Conservation (phyloP, 257 asterid species). For the Apocynum venetum region DNA sequence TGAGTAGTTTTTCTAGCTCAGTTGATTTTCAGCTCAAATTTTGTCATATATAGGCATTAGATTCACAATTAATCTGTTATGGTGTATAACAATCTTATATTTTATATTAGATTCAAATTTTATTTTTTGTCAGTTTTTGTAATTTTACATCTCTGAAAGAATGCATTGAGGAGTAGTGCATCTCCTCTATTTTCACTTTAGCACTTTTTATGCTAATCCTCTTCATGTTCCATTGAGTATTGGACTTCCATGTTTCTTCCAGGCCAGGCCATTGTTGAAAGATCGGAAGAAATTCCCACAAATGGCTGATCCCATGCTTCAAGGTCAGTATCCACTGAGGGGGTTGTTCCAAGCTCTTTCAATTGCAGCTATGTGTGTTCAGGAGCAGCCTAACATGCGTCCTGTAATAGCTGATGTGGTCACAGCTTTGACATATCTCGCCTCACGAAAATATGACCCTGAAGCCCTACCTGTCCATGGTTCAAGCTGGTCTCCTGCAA, state of each 20-base stretch:
- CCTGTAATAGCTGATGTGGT: slow-evolving; percentile 87
- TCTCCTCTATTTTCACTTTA: not conserved
- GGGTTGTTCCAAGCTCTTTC: slow-evolving; percentile 85
- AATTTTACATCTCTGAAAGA: not conserved
- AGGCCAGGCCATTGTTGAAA: slow-evolving; percentile 90
- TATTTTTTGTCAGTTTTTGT: too few relatives aligned
- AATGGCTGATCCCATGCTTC: slow-evolving; percentile 79
- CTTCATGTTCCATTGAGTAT: not conserved
- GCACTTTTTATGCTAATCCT: not conserved
- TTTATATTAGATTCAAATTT: too few relatives aligned
- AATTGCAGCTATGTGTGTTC: slow-evolving; percentile 88
- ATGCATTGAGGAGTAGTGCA: not conserved
- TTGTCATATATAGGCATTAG: not conserved
- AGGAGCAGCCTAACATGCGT: slow-evolving; percentile 72
- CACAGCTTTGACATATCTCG: slow-evolving; percentile 74
- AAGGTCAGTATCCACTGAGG: slow-evolving; percentile 72
- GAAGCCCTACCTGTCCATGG: slow-evolving; percentile 37
- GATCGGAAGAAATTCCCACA: slow-evolving; percentile 66
- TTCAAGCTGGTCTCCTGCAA: slow-evolving; percentile 39
- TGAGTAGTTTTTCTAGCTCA: not conserved
- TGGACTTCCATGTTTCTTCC: slow-evolving; percentile 7
- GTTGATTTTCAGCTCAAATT: not conserved
- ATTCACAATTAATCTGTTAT: not conserved
- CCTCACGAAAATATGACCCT: slow-evolving; percentile 57
- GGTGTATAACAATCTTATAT: not conserved